These are phyloP conservation scores for Zymoseptoria ardabiliae DNA, from an alignment of 2,329 filamentous ascomycete genomes.

Conservation along the genomic window DNA sequence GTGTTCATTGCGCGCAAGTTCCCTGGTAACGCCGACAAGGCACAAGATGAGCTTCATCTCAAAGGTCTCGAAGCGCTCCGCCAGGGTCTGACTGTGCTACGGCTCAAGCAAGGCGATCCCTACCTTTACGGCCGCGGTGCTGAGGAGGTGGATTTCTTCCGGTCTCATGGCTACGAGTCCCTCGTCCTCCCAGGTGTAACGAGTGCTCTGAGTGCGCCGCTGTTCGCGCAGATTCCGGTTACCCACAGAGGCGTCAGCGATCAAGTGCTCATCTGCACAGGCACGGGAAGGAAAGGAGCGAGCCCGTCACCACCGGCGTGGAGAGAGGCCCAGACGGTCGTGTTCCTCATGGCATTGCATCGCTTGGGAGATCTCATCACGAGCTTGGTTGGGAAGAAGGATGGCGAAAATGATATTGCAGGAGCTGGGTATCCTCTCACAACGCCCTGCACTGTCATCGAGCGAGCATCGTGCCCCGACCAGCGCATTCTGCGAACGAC, in stretches of 20 bases:
- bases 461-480: constrained; percentile 88
- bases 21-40: constrained; percentile 88
- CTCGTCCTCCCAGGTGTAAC: constrained; percentile 85
- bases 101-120: constrained; percentile 92
- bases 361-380: constrained; percentile 66
- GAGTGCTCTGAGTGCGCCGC: constrained; percentile 73
- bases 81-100: constrained; percentile 70
- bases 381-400: constrained; percentile 52
- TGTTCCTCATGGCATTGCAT: constrained; percentile 94
- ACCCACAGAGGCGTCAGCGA: constrained; percentile 88
- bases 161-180: constrained; percentile 55
- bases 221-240: constrained; percentile 80
- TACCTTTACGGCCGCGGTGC: constrained; percentile 94
- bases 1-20: constrained; percentile 95
- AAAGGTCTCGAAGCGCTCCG: constrained; percentile 64
- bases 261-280: constrained; percentile 92
- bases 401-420: neutral
- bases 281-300: constrained; percentile 84
- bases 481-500: constrained; percentile 89
- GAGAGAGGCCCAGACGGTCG: constrained; percentile 68
- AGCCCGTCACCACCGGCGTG: constrained; percentile 75
- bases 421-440: constrained; percentile 42
- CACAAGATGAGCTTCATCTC: constrained; percentile 80
- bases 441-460: constrained; percentile 89
- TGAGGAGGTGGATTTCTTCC: constrained; percentile 85